phyloP scores from a whole-genome alignment of 345 rosid genomes.

The Populus nigra region DNA sequence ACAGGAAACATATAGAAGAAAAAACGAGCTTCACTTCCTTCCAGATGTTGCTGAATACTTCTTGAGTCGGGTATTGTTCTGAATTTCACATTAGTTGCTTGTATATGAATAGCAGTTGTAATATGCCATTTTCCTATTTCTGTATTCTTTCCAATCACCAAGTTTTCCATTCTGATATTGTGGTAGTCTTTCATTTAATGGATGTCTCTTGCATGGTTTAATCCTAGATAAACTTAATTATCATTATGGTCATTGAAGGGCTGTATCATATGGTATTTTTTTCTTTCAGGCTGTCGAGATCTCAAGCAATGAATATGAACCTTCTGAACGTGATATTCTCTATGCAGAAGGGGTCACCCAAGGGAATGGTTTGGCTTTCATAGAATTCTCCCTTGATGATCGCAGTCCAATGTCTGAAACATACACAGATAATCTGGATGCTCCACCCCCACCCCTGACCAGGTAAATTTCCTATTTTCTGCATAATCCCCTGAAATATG shows the following conservation, averaged over 20 bases:
- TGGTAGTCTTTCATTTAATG: not conserved
- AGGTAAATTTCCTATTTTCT: conserved; percentile 38
- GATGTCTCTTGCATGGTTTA: not conserved
- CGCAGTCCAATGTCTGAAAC: conserved; percentile 89
- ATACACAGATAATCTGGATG: conserved; percentile 68
- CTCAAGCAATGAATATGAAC: conserved; percentile 95
- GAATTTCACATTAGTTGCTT: not conserved
- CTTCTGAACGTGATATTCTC: conserved; percentile 83
- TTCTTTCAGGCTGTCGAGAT: conserved; percentile 87
- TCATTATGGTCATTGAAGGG: conserved; percentile 11
- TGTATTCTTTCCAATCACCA: not conserved
- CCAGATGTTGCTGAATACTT: conserved; percentile 94
- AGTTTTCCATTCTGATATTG: not conserved
- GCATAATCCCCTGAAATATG: not conserved
- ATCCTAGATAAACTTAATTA: conserved; percentile 1
- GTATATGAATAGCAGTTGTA: not conserved
- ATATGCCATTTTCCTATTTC: not conserved
- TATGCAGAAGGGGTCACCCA: conserved; percentile 95
- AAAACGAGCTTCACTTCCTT: conserved; percentile 92
- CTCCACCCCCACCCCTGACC: conserved; percentile 54
- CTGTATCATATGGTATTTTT: conserved; percentile 2
- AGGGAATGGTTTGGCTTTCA: conserved; percentile 94
- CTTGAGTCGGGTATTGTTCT: conserved; percentile 69
- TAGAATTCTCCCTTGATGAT: conserved; percentile 85
- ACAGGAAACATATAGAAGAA: conserved; percentile 83